Evolutionary conservation across 352 stramenopile species (phyloP).

Genomic region (Globisporangium paroecandrum): DNA sequence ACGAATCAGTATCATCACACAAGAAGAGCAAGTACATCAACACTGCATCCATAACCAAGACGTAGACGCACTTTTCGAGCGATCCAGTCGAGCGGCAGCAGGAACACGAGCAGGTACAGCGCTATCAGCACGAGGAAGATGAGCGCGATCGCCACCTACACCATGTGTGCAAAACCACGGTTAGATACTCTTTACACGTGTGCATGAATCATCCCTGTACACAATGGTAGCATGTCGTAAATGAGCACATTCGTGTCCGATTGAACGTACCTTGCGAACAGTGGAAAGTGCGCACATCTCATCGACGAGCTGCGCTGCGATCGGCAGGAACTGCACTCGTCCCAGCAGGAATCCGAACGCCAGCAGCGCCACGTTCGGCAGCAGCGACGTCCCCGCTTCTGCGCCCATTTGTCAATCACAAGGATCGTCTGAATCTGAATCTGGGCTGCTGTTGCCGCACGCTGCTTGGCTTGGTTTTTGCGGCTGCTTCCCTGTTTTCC

Average conservation of each 20-base stretch:
- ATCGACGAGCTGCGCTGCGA: constrained; percentile 38
- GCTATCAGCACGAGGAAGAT: constrained; percentile 43
- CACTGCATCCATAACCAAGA: neutral
- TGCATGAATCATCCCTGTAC: neutral
- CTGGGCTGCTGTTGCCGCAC: neutral
- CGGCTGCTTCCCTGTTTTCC: neutral
- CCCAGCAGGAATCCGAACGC: constrained; percentile 64
- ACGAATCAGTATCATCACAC: neutral
- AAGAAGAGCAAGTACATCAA: neutral
- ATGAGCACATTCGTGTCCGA: neutral
- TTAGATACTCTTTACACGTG: neutral
- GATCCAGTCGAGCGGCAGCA: constrained; percentile 57
- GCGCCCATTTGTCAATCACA: constrained; percentile 25
- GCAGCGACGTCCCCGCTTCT: constrained; percentile 46
- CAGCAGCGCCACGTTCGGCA: constrained; percentile 62
- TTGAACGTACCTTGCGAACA: constrained; percentile 42
- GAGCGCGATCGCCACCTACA: constrained; percentile 38
- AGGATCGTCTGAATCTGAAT: neutral
- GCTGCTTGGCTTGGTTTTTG: neutral
- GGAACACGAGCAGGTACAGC: constrained; percentile 56
- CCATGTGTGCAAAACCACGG: neutral
- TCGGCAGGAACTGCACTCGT: constrained; percentile 45
- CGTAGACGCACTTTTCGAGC: constrained; percentile 28
- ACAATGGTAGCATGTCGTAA: neutral
- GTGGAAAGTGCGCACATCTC: constrained; percentile 43